Percentiles rank a stretch among this genome's conserved stretches.
Evolutionary conservation across 78 protist species (phyloP).

Genomic region (Emiliania huxleyi): DNA sequence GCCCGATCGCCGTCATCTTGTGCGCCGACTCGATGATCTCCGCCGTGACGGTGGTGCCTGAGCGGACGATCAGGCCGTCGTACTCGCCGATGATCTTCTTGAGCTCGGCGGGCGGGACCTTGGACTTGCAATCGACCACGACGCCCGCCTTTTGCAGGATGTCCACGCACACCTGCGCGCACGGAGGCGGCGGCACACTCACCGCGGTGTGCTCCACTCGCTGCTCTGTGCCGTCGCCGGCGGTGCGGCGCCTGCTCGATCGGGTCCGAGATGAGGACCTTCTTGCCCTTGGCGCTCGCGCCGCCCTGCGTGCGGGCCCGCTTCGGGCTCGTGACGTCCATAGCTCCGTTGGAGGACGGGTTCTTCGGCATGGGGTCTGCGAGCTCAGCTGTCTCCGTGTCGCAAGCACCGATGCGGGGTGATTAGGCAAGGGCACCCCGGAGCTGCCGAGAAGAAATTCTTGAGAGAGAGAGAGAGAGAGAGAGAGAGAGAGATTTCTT

Average conservation of each 20-base stretch:
- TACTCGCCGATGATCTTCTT: conserved; percentile 33
- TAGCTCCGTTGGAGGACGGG: background rate
- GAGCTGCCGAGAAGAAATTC: no score
- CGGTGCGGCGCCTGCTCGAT: background rate
- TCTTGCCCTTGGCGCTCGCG: background rate
- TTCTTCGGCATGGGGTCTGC: background rate
- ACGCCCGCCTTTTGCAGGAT: conserved; percentile 23
- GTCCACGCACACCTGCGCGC: conserved; percentile 21
- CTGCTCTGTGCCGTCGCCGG: no score
- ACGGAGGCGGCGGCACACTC: background rate
- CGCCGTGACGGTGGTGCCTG: conserved; percentile 41
- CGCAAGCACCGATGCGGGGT: no score
- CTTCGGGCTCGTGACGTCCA: background rate
- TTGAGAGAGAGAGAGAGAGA: no score
- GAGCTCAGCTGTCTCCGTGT: background rate
- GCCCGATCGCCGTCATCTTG: conserved; percentile 22
- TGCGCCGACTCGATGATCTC: conserved; percentile 3
- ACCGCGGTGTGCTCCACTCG: no score
- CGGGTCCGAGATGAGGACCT: conserved; percentile 44
- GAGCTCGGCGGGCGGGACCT: conserved; percentile 31
- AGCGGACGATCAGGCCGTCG: conserved; percentile 56
- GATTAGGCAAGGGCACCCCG: no score
- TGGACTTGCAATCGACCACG: conserved; percentile 25
- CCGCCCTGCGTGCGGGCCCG: background rate
- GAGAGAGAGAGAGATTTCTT: no score